Conservation (phyloP, 75 land plant species). For the Picea glauca region DNA sequence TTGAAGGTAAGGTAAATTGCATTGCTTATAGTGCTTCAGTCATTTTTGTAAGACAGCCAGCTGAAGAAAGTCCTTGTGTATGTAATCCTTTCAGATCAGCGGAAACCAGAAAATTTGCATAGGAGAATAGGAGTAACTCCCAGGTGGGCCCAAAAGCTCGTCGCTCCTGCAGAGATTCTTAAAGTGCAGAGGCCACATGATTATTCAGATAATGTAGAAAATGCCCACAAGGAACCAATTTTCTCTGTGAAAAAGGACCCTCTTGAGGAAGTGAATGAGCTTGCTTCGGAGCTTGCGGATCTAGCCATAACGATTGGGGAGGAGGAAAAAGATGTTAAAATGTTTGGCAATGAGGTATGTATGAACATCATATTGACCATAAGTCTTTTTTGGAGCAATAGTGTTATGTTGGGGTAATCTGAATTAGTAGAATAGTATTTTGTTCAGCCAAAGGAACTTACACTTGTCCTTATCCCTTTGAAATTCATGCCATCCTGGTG, state of each 20-base stretch:
- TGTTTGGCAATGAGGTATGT: conserved; percentile 4
- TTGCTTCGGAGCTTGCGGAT: conserved; percentile 10
- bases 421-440: neutral
- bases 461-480: too few relatives aligned
- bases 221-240: neutral
- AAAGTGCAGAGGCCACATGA: neutral
- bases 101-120: neutral
- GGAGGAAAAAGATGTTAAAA: conserved; percentile 9
- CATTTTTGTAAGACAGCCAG: neutral
- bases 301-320: neutral
- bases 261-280: conserved; percentile 6
- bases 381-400: neutral
- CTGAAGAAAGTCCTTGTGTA: neutral
- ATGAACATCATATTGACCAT: neutral
- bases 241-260: neutral
- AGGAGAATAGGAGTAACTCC: conserved; percentile 3
- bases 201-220: neutral
- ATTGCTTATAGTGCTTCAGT: neutral
- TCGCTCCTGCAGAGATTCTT: conserved; percentile 2
- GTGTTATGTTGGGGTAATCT: neutral
- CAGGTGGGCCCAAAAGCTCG: conserved; percentile 6
- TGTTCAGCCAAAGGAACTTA: neutral
- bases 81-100: neutral
- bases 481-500: neutral
- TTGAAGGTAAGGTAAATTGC: neutral